Evolutionary conservation across 768 basidiomycete species (phyloP).

Genomic region (Tephrocybe sp.): DNA sequence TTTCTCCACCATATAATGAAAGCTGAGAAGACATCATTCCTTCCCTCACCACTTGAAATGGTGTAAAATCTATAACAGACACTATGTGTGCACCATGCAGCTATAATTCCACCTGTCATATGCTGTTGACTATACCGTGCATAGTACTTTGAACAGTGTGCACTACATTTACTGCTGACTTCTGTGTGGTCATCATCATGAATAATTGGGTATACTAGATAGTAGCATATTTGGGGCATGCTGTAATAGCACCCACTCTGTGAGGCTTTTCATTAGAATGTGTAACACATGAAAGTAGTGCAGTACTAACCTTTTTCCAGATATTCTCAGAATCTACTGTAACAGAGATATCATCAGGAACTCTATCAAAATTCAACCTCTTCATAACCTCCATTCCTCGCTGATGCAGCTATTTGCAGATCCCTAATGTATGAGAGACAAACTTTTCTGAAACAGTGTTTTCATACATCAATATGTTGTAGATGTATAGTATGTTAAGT

Average conservation of each 20-base stretch:
- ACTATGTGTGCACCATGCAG: conserved; percentile 11
- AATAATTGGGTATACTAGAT: conserved; percentile 12
- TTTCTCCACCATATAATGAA: conserved; percentile 11
- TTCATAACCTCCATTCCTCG: too few species aligned
- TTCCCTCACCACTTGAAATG: conserved; percentile 15
- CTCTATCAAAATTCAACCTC: too few species aligned
- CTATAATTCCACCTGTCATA: conserved; percentile 21
- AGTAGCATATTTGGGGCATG: conserved; percentile 14
- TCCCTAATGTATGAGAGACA: too few species aligned
- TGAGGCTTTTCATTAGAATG: neutral
- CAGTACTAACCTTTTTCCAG: too few species aligned
- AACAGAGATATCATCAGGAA: too few species aligned
- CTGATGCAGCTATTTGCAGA: too few species aligned
- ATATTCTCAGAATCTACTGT: too few species aligned
- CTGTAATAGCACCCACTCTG: conserved; percentile 19
- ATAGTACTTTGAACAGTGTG: conserved; percentile 21
- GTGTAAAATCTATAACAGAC: conserved; percentile 19
- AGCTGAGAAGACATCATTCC: conserved; percentile 18
- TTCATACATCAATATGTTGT: too few species aligned
- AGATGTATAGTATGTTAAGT: too few species aligned
- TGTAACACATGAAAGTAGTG: too few species aligned
- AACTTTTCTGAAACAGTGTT: too few species aligned
- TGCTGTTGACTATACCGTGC: conserved; percentile 12
- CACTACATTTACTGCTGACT: conserved; percentile 5
- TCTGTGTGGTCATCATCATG: conserved; percentile 7